phyloP scores from a whole-genome alignment of 169 alveolate species.

The Plasmodium relictum region DNA sequence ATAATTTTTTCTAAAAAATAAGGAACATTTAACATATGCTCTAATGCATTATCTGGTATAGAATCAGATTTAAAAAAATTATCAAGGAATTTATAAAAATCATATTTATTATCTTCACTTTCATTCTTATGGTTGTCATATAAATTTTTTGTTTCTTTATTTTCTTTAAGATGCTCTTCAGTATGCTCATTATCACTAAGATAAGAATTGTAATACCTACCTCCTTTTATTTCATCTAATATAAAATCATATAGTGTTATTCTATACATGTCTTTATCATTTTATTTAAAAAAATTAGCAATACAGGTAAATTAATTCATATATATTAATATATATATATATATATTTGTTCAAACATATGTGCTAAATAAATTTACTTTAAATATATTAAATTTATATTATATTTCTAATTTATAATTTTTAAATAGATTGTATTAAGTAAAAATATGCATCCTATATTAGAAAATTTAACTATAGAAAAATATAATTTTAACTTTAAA shows the following conservation, averaged over 20 bases:
- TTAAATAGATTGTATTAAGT: no score
- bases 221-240: conserved; percentile 69
- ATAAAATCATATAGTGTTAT: conserved; percentile 74
- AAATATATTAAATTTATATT: no score
- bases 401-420: no score
- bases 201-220: conserved; percentile 49
- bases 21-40: conserved; percentile 83
- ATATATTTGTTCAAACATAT: no score
- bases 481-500: no score
- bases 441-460: no score
- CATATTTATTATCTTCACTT: conserved; percentile 44
- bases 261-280: conserved; percentile 72
- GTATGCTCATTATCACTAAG: conserved; percentile 48
- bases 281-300: not conserved
- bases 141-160: not conserved
- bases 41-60: conserved; percentile 71
- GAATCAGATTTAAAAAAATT: conserved; percentile 52
- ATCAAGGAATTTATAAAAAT: conserved; percentile 70
- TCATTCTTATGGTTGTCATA: not conserved
- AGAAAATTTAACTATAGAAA: no score
- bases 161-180: conserved; percentile 2
- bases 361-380: not conserved
- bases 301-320: not conserved
- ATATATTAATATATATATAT: not conserved
- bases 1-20: conserved; percentile 79